Evolutionary conservation across 345 rosid species (phyloP).

Genomic region (Balakata baccata): DNA sequence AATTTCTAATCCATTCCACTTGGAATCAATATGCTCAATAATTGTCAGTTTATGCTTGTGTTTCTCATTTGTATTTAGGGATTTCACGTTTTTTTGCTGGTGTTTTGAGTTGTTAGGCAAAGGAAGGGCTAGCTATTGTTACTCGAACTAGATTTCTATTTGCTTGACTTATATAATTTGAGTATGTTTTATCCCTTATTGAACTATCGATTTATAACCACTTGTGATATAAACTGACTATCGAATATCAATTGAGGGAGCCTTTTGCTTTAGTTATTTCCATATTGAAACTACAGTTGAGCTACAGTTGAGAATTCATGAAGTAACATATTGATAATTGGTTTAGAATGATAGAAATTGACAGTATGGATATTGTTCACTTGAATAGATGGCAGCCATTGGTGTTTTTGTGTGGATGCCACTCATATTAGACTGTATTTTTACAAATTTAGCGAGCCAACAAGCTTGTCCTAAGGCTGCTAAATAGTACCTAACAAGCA

Average conservation of each 20-base stretch:
- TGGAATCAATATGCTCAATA: no score
- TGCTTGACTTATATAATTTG: not conserved
- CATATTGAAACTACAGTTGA: not conserved
- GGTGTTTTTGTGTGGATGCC: no score
- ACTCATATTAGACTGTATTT: constrained; percentile 60
- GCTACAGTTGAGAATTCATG: not conserved
- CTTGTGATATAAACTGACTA: not conserved
- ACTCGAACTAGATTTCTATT: not conserved
- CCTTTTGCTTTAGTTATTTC: not conserved
- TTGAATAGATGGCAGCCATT: no score
- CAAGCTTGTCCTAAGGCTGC: constrained; percentile 48
- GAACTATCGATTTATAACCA: not conserved
- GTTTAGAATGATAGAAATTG: no score
- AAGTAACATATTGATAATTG: not conserved
- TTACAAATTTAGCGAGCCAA: constrained; percentile 53
- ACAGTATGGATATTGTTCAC: no score
- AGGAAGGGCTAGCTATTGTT: not conserved
- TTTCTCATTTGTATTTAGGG: not conserved
- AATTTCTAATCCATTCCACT: no score
- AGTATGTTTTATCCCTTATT: not conserved
- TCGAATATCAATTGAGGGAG: not conserved
- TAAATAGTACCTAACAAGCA: constrained; percentile 46
- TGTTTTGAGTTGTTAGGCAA: not conserved
- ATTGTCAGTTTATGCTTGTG: not conserved
- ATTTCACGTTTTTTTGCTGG: not conserved